phyloP scores from a whole-genome alignment of 75 land plant genomes.

The Picea glauca region DNA sequence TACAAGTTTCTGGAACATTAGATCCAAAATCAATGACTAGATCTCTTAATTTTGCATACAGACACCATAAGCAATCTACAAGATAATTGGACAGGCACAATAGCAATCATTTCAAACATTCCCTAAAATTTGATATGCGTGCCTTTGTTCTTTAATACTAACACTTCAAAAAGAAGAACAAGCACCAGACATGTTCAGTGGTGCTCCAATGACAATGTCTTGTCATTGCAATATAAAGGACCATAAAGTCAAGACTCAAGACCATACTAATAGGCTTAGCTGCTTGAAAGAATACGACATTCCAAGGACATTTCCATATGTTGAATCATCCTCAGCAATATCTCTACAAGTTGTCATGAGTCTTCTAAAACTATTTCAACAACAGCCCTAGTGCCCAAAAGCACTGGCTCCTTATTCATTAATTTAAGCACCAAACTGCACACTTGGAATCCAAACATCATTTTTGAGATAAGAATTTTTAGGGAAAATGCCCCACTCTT shows the following conservation, averaged over 20 bases:
- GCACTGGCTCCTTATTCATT: background rate
- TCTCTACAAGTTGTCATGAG: background rate
- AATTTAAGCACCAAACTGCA: background rate
- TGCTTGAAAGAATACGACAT: background rate
- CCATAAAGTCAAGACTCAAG: background rate
- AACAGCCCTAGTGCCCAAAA: background rate
- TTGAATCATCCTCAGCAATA: background rate
- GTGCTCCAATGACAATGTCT: background rate
- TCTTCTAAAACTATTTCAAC: background rate
- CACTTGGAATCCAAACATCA: background rate
- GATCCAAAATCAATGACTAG: background rate
- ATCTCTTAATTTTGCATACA: background rate
- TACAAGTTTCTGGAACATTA: conserved; percentile 6
- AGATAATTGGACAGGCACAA: background rate
- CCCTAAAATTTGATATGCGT: background rate
- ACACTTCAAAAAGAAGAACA: background rate
- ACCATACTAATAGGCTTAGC: background rate
- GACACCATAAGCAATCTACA: background rate
- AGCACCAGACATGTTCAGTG: background rate
- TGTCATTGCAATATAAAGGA: background rate
- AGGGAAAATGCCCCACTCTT: background rate
- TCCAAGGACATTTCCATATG: background rate
- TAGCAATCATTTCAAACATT: background rate
- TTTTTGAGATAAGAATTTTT: background rate
- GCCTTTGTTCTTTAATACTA: background rate